Conservation (phyloP, 2,329 filamentous ascomycete genomes). For the Epicoccum sorghinum region DNA sequence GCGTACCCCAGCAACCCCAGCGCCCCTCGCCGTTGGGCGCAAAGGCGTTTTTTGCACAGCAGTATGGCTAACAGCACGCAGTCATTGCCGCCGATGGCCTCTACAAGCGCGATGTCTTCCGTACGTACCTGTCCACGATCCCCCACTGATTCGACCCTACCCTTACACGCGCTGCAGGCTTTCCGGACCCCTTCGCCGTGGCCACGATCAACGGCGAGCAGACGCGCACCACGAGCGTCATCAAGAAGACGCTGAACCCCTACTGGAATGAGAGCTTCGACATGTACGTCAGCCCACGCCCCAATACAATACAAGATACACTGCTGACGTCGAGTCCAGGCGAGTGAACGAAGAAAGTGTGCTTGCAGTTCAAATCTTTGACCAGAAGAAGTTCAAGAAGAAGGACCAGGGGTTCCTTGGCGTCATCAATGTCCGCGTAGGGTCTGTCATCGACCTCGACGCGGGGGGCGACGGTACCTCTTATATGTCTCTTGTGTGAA, state of each 20-base stretch:
- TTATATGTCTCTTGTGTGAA: neutral
- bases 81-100: slow-evolving; percentile 98
- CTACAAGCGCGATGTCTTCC: slow-evolving; percentile 99
- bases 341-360: slow-evolving; percentile 94
- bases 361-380: slow-evolving; percentile 96
- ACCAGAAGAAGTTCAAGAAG: slow-evolving; percentile 99
- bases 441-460: slow-evolving; percentile 89
- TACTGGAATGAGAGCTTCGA: slow-evolving; percentile 99
- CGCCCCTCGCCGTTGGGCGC: neutral
- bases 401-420: slow-evolving; percentile 99
- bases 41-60: neutral
- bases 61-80: slow-evolving; percentile 52
- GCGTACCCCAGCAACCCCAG: slow-evolving; percentile 46
- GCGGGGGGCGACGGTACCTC: slow-evolving; percentile 85
- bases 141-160: slow-evolving; percentile 17
- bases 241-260: slow-evolving; percentile 97
- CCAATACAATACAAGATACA: slow-evolving; percentile 1
- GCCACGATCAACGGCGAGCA: slow-evolving; percentile 97
- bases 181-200: slow-evolving; percentile 96
- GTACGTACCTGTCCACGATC: slow-evolving; percentile 63
- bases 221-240: slow-evolving; percentile 96
- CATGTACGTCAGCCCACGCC: slow-evolving; percentile 68
- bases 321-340: slow-evolving; percentile 59
- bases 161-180: slow-evolving; percentile 65
- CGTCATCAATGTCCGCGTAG: slow-evolving; percentile 95